These are phyloP conservation scores for Hymenoscyphus albidus DNA, from an alignment of 2,329 filamentous ascomycete species.

Conservation along the genomic window DNA sequence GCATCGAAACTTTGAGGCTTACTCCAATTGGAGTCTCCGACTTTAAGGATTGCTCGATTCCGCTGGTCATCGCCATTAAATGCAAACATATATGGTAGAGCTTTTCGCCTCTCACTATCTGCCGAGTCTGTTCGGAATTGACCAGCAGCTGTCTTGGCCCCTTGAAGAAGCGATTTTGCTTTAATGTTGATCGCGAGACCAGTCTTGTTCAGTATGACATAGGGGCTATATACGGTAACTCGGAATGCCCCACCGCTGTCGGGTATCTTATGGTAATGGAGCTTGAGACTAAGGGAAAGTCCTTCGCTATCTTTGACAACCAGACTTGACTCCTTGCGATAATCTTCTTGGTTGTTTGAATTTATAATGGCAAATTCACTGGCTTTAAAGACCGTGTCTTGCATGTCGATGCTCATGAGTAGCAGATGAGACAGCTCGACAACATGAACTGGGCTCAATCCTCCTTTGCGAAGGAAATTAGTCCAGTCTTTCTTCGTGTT, in stretches of 20 bases:
- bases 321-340: constrained; percentile 74
- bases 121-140: constrained; percentile 51
- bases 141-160: constrained; percentile 77
- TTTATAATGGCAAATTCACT: constrained; percentile 99
- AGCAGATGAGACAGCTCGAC: constrained; percentile 93
- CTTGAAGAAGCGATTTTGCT: constrained; percentile 83
- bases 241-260: constrained; percentile 94
- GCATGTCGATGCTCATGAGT: constrained; percentile 90
- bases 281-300: constrained; percentile 71
- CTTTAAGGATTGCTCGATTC: constrained; percentile 82
- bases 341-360: constrained; percentile 80
- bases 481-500: constrained; percentile 99
- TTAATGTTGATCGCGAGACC: constrained; percentile 83
- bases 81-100: constrained; percentile 93
- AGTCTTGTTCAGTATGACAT: constrained; percentile 92
- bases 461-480: constrained; percentile 94
- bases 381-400: constrained; percentile 89
- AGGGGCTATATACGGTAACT: constrained; percentile 91
- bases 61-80: constrained; percentile 84
- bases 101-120: constrained; percentile 59
- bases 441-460: constrained; percentile 94
- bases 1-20: constrained; percentile 97
- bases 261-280: constrained; percentile 88
- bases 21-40: constrained; percentile 91
- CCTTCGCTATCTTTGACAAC: constrained; percentile 82